phyloP scores from a whole-genome alignment of 352 stramenopile species.

The Stramenopiles sp. region DNA sequence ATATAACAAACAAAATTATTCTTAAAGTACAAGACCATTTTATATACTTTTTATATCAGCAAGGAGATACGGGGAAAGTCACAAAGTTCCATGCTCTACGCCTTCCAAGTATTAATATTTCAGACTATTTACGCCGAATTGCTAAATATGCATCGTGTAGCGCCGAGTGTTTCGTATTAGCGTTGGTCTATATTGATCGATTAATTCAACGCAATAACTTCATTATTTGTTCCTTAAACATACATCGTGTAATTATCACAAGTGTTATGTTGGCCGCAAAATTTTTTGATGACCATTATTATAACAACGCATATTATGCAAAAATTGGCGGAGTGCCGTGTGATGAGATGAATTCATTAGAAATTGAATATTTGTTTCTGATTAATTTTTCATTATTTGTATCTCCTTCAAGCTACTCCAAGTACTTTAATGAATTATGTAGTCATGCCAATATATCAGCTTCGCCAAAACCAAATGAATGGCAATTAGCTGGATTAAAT shows the following conservation, averaged over 20 bases:
- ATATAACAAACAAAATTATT: slow-evolving; percentile 2
- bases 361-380: slow-evolving; percentile 82
- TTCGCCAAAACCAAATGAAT: too few species aligned
- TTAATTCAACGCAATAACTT: slow-evolving; percentile 83
- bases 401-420: slow-evolving; percentile 34
- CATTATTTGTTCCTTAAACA: slow-evolving; percentile 74
- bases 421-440: slow-evolving; percentile 51
- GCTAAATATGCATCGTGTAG: slow-evolving; percentile 90
- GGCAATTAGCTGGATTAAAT: too few species aligned
- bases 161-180: slow-evolving; percentile 87
- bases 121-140: slow-evolving; percentile 23
- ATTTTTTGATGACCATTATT: slow-evolving; percentile 98
- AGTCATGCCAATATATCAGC: too few species aligned
- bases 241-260: slow-evolving; percentile 87
- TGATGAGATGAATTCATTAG: slow-evolving; percentile 68
- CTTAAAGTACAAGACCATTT: too few species aligned
- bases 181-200: slow-evolving; percentile 93
- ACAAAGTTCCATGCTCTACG: slow-evolving; percentile 10
- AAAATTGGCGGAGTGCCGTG: slow-evolving; percentile 28
- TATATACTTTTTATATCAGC: too few species aligned
- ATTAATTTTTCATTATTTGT: slow-evolving; percentile 93
- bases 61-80: slow-evolving; percentile 2
- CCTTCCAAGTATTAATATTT: slow-evolving; percentile 6
- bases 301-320: slow-evolving; percentile 96
- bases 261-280: slow-evolving; percentile 83